Percentiles rank a stretch among this genome's conserved stretches.
These are phyloP conservation scores for Platismatia glauca DNA, from an alignment of 495 filamentous ascomycete species.

Conservation along the genomic window DNA sequence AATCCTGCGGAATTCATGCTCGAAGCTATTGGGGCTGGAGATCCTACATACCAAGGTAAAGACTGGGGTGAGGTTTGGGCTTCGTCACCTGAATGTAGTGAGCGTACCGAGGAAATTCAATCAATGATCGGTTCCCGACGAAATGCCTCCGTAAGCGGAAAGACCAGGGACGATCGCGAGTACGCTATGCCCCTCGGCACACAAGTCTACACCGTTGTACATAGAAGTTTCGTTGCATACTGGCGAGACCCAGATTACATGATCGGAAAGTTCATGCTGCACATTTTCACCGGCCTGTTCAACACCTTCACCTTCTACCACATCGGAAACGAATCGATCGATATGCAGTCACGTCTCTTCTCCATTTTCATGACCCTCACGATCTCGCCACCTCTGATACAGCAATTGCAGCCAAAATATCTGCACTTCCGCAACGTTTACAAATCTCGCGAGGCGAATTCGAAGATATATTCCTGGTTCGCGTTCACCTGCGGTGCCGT, in stretches of 20 bases:
- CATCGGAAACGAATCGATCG: conserved; percentile 45
- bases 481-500: conserved; percentile 42
- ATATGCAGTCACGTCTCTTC: conserved; percentile 58
- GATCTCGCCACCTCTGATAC: conserved; percentile 51
- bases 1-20: conserved; percentile 68
- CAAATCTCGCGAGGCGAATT: conserved; percentile 38
- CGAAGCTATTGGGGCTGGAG: conserved; percentile 55
- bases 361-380: conserved; percentile 66
- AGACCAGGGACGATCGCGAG: conserved; percentile 38
- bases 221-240: conserved; percentile 48
- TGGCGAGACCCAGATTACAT: conserved; percentile 54
- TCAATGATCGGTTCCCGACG: conserved; percentile 34
- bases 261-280: conserved; percentile 50
- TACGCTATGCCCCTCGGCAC: conserved; percentile 52
- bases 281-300: conserved; percentile 55
- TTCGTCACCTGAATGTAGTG: conserved; percentile 36
- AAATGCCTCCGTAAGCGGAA: conserved; percentile 25
- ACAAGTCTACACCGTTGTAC: conserved; percentile 42
- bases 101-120: conserved; percentile 40
- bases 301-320: conserved; percentile 56
- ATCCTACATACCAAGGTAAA: conserved; percentile 52
- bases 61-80: conserved; percentile 56
- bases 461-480: conserved; percentile 46
- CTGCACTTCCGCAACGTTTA: conserved; percentile 41
- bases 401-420: conserved; percentile 47